A percentile compares a stretch with the other conserved stretches of the same genome.
Conservation (phyloP, 148 eudicot genomes). For the Cornus controversa region DNA sequence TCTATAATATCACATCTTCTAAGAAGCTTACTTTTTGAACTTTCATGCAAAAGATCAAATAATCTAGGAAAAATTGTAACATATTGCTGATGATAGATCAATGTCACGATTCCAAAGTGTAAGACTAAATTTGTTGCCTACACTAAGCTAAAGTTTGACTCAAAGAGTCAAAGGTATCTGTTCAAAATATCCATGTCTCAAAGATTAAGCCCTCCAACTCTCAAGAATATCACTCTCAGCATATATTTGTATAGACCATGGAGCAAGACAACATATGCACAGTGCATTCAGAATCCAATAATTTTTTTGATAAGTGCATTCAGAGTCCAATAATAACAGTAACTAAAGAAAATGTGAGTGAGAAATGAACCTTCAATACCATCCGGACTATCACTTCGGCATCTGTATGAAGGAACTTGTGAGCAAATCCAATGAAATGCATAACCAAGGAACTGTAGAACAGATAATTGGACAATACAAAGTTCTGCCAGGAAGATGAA, state of each 20-base stretch:
- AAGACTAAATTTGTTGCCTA: not conserved
- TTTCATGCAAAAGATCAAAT: not conserved
- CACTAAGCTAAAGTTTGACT: not conserved
- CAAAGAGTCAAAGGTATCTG: not conserved
- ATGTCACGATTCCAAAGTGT: not conserved
- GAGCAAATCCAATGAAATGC: conserved; percentile 96
- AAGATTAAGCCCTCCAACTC: not conserved
- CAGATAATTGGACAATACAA: conserved; percentile 74
- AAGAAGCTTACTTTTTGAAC: not conserved
- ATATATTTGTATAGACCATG: not conserved
- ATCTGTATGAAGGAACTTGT: conserved; percentile 89
- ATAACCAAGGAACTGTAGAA: conserved; percentile 84
- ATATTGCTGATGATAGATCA: not conserved
- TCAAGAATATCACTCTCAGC: not conserved
- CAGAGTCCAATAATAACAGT: not conserved
- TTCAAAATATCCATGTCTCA: not conserved
- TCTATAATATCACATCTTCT: not conserved
- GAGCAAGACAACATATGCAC: conserved; percentile 2
- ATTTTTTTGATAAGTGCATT: not conserved
- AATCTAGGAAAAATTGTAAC: too few species aligned
- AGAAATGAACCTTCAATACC: conserved; percentile 69
- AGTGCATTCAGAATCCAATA: not conserved
- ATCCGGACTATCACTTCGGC: conserved; percentile 69
- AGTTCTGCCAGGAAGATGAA: conserved; percentile 75
- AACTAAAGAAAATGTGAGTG: conserved; percentile 1